A percentile compares a stretch with the other conserved stretches of the same genome.
These are phyloP conservation scores for Plasmodium cynomolgi DNA, from an alignment of 169 alveolate species.

Conservation along the genomic window DNA sequence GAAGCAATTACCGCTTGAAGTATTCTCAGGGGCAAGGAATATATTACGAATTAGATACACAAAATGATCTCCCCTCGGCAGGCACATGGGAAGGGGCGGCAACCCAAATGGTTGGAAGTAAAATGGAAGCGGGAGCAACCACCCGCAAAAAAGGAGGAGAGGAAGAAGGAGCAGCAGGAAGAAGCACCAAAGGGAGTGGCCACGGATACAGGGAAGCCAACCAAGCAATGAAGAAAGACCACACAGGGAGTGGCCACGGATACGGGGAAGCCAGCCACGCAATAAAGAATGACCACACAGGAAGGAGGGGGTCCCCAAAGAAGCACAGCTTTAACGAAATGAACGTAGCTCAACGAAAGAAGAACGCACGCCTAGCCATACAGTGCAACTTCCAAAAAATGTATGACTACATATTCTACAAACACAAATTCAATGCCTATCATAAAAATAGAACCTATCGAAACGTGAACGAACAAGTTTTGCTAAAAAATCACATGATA, in stretches of 20 bases:
- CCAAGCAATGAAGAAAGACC: not conserved
- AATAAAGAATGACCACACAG: not conserved
- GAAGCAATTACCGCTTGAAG: conserved; percentile 18
- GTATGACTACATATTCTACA: conserved; percentile 72
- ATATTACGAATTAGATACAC: not conserved
- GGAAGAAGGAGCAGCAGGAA: not conserved
- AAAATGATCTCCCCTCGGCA: not conserved
- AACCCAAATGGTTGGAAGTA: not conserved
- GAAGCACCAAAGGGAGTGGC: too few relatives aligned
- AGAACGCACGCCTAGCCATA: not conserved
- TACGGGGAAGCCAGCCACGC: not conserved
- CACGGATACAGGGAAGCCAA: too few relatives aligned
- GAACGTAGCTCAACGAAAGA: not conserved
- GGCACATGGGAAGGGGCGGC: not conserved
- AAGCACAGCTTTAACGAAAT: not conserved
- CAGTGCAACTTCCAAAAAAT: conserved; percentile 44
- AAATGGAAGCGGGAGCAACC: not conserved
- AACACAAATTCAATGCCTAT: conserved; percentile 56
- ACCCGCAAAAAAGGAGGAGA: not conserved
- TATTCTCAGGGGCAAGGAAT: conserved; percentile 19
- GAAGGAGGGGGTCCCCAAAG: not conserved
- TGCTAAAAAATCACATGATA: conserved; percentile 59
- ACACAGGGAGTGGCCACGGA: not conserved
- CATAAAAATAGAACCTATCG: conserved; percentile 55
- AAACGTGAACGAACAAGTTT: conserved; percentile 22